Evolutionary conservation across 352 stramenopile species (phyloP), one percentile per base, ranked within the genome.

Genomic region (Phytopythium mirpurense): DNA sequence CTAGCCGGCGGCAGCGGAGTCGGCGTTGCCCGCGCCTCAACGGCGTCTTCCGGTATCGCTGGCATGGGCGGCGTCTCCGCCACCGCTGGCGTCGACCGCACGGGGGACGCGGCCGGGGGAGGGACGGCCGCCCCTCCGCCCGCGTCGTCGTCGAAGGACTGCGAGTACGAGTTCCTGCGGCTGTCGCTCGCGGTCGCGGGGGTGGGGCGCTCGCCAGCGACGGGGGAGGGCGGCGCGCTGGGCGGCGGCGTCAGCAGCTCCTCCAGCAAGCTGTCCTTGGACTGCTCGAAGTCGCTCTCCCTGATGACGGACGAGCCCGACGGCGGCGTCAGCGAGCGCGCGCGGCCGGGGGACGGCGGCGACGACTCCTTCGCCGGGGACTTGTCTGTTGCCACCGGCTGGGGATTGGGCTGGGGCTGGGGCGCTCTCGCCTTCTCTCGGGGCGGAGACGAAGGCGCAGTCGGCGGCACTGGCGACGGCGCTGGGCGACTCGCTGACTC

Each of bases 201-300:
- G 12, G 24, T 21, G 2, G 24, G 4, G 14, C 23, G 24, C 24
- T 52, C 24, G 12, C 32, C 38, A 41, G 40, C 54, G 6, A 51
- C 45, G 50, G 48, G 49, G 18, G 57, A 56, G 1, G 54, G 58
- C 29, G 64, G 63, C 8, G 36, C 31, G 16, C 58, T 57, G 8
- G 57, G 59, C 1, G 70, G 61, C 2, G 74, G 59, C 0, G 46
- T 42, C 15, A 86, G 46, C 15, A 88, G 65, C 42, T 88, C 74
- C 45, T 88, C 74, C 6, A 88, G 60, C 3, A 88, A 43, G 57
- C 73, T 81, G 57, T 83, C 74, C 52, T 88, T 88, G 10, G 74
- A 77, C 55, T 83, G 78, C 51, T 88, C 78, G 37, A 86, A 88
- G 34, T 86, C 74, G 14, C 58, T 66, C 41, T 86, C 74, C 5